Conservation (phyloP, 257 asterid genomes). For the Schizonepeta tenuifolia region DNA sequence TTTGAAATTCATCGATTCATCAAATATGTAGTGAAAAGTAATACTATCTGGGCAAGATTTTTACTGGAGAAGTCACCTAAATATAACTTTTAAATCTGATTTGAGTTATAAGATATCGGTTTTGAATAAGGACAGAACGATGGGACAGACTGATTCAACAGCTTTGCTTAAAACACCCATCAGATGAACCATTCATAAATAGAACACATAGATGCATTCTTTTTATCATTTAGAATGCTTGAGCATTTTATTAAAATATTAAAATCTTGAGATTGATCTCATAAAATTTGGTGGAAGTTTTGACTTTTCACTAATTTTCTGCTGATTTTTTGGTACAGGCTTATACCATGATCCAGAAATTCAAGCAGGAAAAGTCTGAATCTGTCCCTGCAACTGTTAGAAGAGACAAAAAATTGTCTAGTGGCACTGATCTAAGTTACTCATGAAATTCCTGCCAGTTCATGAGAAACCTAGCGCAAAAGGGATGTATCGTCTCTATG, state of each 20-base stretch:
- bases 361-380: constrained; percentile 54
- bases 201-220: too few relatives aligned
- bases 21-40: too few relatives aligned
- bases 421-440: constrained; percentile 16
- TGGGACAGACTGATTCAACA: too few relatives aligned
- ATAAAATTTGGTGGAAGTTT: background rate
- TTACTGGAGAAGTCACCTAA: background rate
- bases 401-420: constrained; percentile 23
- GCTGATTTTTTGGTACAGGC: constrained; percentile 56
- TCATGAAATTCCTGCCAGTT: constrained; percentile 9
- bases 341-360: constrained; percentile 70
- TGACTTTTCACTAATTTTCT: constrained; percentile 6
- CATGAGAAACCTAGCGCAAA: background rate
- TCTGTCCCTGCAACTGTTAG: constrained; percentile 46
- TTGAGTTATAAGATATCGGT: too few relatives aligned
- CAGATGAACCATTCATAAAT: too few relatives aligned
- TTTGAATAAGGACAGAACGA: too few relatives aligned
- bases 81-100: background rate
- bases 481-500: background rate
- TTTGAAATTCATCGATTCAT: too few relatives aligned
- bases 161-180: too few relatives aligned
- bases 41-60: background rate
- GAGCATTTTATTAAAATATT: background rate
- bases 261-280: constrained; percentile 13
- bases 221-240: background rate